Base-by-base conservation (phyloP, 805 yeast species). In the Pichia deserticola region DNA sequence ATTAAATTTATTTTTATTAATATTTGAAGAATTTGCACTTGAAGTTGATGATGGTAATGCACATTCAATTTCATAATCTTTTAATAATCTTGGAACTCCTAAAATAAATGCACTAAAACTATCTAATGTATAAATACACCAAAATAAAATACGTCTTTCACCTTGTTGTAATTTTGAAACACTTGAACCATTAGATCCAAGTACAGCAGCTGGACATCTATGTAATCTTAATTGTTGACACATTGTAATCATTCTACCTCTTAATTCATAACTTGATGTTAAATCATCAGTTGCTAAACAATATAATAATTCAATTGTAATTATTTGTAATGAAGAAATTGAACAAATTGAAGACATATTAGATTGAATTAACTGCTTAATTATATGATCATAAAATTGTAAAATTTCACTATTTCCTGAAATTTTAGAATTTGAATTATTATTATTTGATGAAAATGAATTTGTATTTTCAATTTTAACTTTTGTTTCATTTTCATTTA, bases 1-100 rank as follows among this genome's bases (percentile, higher is more conserved):
- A 30, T 74, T 78, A 20, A 20, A 20, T 38, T 67, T 71, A 45
- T 64, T 63, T 8, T 63, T 65, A 41, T 64, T 60, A 42, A 65
- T 30, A 30, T 30, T 30, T 30, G 9, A 30, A 30, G 32, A 30
- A 20, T 20, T 20, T 20, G 20, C 69, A 39, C 67, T 64, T 4
- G 63, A 44, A 3, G 63, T 56, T 5, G 84, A 79, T 5, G 84
- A 79, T 1, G 97, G 96, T 58, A 86, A 67, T 1, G 92, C 90
- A 71, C 96, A 88, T 63, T 88, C 95, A 45, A 89, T 80, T 62
- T 87, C 95, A 58, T 78, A 79, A 61, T 87, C 96, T 59, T 84
- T 84, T 30, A 89, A 66, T 44, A 88, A 67, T 54, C 95, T 71
- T 5, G 96, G 96, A 37, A 87, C 86, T 42, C 97, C 97, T 44